phyloP scores from a whole-genome alignment of 176 grass and related monocot genomes.

The Hsuehochloa calcarea region DNA sequence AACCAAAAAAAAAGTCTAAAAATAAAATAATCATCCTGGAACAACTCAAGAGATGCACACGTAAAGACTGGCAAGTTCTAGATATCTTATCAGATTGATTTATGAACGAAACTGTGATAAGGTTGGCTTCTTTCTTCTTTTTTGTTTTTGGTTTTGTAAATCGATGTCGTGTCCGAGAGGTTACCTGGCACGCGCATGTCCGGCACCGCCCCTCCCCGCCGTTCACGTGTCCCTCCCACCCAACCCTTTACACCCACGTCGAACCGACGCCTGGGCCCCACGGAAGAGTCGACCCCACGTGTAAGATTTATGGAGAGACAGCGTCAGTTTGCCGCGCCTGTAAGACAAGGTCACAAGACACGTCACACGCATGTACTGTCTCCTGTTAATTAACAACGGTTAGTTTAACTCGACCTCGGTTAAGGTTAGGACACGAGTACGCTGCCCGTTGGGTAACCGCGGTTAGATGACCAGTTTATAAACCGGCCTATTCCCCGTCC shows the following conservation, averaged over 20 bases:
- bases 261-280: not conserved
- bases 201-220: not conserved
- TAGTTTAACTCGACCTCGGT: not conserved
- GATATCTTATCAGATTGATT: not conserved
- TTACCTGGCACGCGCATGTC: conserved; percentile 43
- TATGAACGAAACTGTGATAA: not conserved
- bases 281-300: not conserved
- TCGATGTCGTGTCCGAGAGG: not conserved
- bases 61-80: not conserved
- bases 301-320: conserved; percentile 12
- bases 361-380: not conserved
- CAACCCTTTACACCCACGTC: not conserved
- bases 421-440: not conserved
- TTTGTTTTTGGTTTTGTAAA: not conserved
- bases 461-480: conserved; percentile 57
- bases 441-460: conserved; percentile 11
- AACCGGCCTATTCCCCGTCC: conserved; percentile 21
- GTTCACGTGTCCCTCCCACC: conserved; percentile 41
- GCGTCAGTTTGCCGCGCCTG: conserved; percentile 40
- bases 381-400: not conserved
- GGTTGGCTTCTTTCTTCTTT: not conserved
- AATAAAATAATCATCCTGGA: too few relatives aligned
- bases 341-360: too few relatives aligned
- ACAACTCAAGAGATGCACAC: not conserved
- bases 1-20: not conserved